Evolutionary conservation across 169 alveolate genomes (phyloP).

Genomic region (Eimeria acervulina): DNA sequence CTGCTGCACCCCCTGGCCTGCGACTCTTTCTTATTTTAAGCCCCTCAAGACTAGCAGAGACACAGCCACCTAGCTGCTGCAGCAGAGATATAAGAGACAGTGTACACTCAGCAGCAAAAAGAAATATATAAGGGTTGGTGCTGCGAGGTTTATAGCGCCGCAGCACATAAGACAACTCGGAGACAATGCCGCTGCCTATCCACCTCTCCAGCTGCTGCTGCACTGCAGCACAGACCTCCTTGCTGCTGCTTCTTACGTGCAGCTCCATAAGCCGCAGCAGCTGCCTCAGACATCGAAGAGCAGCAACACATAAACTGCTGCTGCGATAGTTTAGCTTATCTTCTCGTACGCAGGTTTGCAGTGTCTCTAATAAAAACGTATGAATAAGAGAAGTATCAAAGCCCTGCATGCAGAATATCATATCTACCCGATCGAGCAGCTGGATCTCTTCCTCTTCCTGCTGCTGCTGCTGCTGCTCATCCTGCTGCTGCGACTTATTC

Average conservation of each 20-base stretch:
- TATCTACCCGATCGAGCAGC: slow-evolving; percentile 63
- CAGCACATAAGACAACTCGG: slow-evolving; percentile 27
- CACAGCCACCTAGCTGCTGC: slow-evolving; percentile 65
- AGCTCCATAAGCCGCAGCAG: slow-evolving; percentile 79
- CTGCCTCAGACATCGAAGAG: slow-evolving; percentile 78
- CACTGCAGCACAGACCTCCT: slow-evolving; percentile 72
- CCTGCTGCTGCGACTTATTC: neutral
- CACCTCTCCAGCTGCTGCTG: slow-evolving; percentile 43
- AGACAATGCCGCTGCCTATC: slow-evolving; percentile 72
- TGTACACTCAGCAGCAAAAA: slow-evolving; percentile 55
- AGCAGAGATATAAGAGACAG: slow-evolving; percentile 9
- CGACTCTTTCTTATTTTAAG: neutral
- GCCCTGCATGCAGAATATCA: slow-evolving; percentile 80
- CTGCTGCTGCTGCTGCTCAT: slow-evolving; percentile 36
- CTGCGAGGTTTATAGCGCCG: slow-evolving; percentile 23
- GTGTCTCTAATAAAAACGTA: neutral
- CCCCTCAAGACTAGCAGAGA: neutral
- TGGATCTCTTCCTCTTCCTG: neutral
- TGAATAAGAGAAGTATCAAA: slow-evolving; percentile 66
- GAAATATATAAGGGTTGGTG: slow-evolving; percentile 47
- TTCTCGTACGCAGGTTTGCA: slow-evolving; percentile 22
- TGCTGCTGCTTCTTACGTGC: slow-evolving; percentile 26
- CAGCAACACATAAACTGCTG: slow-evolving; percentile 27
- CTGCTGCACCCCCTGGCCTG: slow-evolving; percentile 28
- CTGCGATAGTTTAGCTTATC: slow-evolving; percentile 15